Conservation (phyloP, 805 yeast species). For the Wilhelminamyces savonicus region DNA sequence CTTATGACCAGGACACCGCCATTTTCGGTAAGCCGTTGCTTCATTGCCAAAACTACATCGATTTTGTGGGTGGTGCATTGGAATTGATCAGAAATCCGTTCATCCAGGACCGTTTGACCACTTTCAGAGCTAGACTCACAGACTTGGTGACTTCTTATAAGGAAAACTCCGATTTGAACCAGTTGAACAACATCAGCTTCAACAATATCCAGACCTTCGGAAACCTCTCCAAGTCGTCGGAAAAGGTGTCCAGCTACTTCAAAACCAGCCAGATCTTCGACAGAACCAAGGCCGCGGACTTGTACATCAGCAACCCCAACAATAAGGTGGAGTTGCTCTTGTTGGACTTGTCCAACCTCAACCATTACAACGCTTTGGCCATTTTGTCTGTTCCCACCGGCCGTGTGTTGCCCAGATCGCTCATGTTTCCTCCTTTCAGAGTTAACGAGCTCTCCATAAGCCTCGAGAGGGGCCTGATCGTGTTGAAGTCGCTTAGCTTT, state of each 20-base stretch:
- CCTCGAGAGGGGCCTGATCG: constrained; percentile 4
- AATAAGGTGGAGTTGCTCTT: constrained; percentile 25
- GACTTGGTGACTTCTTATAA: constrained; percentile 11
- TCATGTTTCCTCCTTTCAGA: constrained; percentile 38
- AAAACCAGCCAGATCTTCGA: constrained; percentile 29
- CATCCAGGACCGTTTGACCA: constrained; percentile 23
- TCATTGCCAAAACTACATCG: constrained; percentile 22
- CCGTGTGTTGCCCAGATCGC: constrained; percentile 16
- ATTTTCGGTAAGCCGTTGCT: constrained; percentile 24
- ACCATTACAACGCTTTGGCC: constrained; percentile 30
- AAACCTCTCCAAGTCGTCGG: no score
- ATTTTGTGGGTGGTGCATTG: constrained; percentile 18
- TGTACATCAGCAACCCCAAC: constrained; percentile 5
- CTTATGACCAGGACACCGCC: constrained; percentile 8
- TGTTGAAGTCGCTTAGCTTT: constrained; percentile 10
- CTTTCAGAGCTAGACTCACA: constrained; percentile 8
- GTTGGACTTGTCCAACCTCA: constrained; percentile 18
- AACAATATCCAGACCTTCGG: constrained; percentile 19
- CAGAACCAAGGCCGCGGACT: constrained; percentile 18
- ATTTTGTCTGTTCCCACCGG: constrained; percentile 19
- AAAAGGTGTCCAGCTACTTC: constrained; percentile 32
- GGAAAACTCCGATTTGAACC: constrained; percentile 7
- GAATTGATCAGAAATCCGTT: constrained; percentile 31
- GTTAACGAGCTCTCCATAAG: constrained; percentile 27
- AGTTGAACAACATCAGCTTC: constrained; percentile 28